Base-by-base conservation (phyloP, 148 eudicot genomes). In the Chenopodium suecicum region DNA sequence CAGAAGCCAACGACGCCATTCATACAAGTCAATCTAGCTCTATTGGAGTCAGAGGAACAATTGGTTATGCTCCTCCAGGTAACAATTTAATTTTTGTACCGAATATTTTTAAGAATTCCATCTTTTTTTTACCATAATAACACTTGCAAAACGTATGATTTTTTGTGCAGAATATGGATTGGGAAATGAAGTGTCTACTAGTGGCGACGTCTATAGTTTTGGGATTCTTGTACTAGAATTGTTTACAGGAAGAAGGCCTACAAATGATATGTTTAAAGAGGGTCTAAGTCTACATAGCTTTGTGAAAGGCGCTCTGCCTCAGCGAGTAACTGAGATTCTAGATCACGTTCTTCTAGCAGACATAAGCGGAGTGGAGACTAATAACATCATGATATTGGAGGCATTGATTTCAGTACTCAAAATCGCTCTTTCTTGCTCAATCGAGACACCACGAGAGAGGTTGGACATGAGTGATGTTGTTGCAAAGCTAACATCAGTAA, bases 181-280 rank as follows among this genome's bases (percentile, higher is more conserved):
- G 50, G 87, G 87, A 63, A 85, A 79, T 79, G 75, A 78, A 70
- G 76, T 64, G 7, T 81, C 86, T 16, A 56, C 47, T 48, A 8
- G 58, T 34, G 86, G 87, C 7, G 87, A 85, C 13, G 32, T 82
- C 31, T 85, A 82, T 68, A 82, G 87, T 72, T 85, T 78, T n/a
- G 82, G 87, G 76, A 80, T 84, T 32, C 73, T 84, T 6, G 19
- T 83, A 64, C 16, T 84, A 69, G 86, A 84, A 65, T 68, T 74
- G 78, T 66, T 82, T 17, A 85, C 80, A 41, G 78, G 79, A 13
- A 85, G 67, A 56, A 81, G 82, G 54, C 84, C 87, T 17, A 85
- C 82, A 3, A 65, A 78, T 68, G 76, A 65, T 17, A 76, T n/a
- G 48, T 79, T 82, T 48, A 71, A 41, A 14, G 73, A 70, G 60